phyloP scores from a whole-genome alignment of 2,329 filamentous ascomycete genomes.

The Catunica adiposa region DNA sequence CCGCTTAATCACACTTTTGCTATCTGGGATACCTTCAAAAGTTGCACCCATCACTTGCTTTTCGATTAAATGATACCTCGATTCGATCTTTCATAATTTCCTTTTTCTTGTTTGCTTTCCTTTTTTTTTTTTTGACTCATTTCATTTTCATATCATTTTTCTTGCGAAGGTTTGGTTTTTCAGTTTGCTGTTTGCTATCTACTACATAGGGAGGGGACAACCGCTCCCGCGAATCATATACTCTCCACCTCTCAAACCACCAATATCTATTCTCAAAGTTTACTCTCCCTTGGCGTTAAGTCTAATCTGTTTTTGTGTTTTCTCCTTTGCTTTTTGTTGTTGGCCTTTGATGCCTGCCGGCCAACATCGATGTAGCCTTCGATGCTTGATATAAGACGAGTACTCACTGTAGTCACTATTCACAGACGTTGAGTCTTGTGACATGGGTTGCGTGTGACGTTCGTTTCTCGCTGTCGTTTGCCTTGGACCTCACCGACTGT shows the following conservation, averaged over 20 bases:
- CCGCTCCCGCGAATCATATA: constrained; percentile 4
- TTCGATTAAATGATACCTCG: constrained; percentile 14
- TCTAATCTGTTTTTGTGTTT: constrained; percentile 15
- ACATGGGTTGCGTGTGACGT: neutral
- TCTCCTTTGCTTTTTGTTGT: constrained; percentile 1
- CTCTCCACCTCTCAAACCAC: neutral
- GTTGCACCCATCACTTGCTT: constrained; percentile 17
- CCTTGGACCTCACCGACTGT: no score
- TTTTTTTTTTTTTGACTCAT: constrained; percentile 7
- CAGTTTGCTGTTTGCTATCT: neutral
- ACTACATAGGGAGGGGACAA: neutral
- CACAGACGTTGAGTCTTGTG: neutral
- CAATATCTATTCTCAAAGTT: neutral
- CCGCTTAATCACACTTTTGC: neutral
- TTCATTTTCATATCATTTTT: constrained; percentile 16
- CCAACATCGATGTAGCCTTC: neutral
- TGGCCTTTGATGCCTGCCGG: neutral
- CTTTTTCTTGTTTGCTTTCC: constrained; percentile 6
- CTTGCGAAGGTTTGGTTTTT: constrained; percentile 1
- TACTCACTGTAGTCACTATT: neutral
- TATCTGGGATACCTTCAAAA: constrained; percentile 9
- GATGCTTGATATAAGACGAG: neutral
- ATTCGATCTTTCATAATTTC: constrained; percentile 10
- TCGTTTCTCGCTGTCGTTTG: no score
- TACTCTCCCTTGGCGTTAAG: neutral